Base-by-base conservation (phyloP, 495 filamentous ascomycete genomes). In the Xylaria grammica region DNA sequence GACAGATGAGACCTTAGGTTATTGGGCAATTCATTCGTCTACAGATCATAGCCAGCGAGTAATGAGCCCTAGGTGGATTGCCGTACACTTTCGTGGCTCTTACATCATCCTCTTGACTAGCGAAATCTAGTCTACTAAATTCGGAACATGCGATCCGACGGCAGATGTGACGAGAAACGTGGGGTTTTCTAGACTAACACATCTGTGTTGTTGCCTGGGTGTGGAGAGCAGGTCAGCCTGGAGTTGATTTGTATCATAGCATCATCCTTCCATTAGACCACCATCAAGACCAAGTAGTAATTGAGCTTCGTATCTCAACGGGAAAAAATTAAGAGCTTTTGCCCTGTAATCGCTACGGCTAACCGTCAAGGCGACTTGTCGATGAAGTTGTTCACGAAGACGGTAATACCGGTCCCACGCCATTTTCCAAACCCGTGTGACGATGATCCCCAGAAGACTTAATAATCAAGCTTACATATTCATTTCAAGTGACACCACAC, bases 241-340 rank as follows among this genome's bases (percentile, higher is more conserved):
- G 49, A 49, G 46, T 51, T 22, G 38, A 42, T 50, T 36, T 65
- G 62, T 65, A 65, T 65, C 32, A 65, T 65, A 65, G 45, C 62
- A 65, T 30, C 30, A 50, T 65, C 38, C 56, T 50, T 50, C 36
- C 54, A 29, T 29, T 58, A 65, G 56, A 65, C 54, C 51, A 44
- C 44, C 53, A 40, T 53, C 45, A 60, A 59, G 34, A 60, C 58
- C 52, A 50, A 60, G 49, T 60, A 57, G 36, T 45, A 65, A 65
- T 65, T 52, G 54, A 57, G 46, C 62, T 59, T 49, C 26, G 22
- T 19, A 59, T 50, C 42, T 49, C 19, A 60, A 36, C 34, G 30
- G 13, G 15, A 24, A 8, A 8, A 2, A 19, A 36, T 2, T 24
- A 22, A 9, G 20, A 38, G 8, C 7, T 17, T 30, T 27, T 50